Conservation (phyloP, 129 eudicot genomes). For the carrot (Daucus carota) region DH1_v3.0 NC_030381.2:35637001-35637500, state of each 20-base stretch:
- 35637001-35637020: neutral
- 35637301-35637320: neutral
- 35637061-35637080: neutral
- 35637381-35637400: conserved; percentile 72
- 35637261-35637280: neutral
- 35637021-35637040: neutral
- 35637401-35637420: conserved; percentile 77
- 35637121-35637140: neutral
- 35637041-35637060: neutral
- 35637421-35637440: conserved; percentile 79
- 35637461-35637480: conserved; percentile 82
- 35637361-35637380: conserved; percentile 63
- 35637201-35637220: neutral
- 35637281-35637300: neutral
- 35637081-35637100: neutral
- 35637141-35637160: neutral
- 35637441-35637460: conserved; percentile 85
- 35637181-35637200: neutral
- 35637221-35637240: neutral
- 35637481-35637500: conserved; percentile 33
- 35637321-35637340: conserved; percentile 9
- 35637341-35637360: conserved; percentile 81
- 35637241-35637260: neutral
- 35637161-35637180: neutral
- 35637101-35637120: neutral